phyloP scores from a whole-genome alignment of 495 filamentous ascomycete genomes.

The Neurospora sp. region DNA sequence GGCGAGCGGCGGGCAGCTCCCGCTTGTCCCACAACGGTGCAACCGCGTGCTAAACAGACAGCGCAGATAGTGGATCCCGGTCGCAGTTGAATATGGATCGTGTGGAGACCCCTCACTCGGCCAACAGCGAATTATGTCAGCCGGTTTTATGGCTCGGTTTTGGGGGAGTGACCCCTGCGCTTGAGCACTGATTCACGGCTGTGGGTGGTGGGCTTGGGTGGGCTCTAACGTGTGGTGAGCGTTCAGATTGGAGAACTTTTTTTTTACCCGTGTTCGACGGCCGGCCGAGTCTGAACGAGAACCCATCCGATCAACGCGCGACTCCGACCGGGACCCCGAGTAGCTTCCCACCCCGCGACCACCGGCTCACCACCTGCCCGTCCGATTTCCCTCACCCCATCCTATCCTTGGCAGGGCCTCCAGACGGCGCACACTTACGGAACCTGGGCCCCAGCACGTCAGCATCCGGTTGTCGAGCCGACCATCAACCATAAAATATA shows the following conservation, averaged over 20 bases:
- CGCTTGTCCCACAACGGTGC: not conserved
- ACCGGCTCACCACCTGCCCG: not conserved
- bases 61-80: not conserved
- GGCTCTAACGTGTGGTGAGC: slow-evolving; percentile 3
- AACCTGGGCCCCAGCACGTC: not conserved
- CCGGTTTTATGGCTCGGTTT: slow-evolving; percentile 4
- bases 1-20: not conserved
- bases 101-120: not conserved
- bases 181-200: not conserved
- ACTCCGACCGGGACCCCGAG: not conserved
- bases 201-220: not conserved
- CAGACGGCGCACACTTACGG: not conserved
- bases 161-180: slow-evolving; percentile 14
- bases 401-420: not conserved
- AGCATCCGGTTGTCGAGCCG: not conserved
- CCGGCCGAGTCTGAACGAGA: slow-evolving; percentile 1
- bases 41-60: not conserved
- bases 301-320: not conserved
- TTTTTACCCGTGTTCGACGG: slow-evolving; percentile 18
- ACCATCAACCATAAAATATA: not conserved
- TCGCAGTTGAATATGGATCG: not conserved
- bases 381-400: slow-evolving; percentile 3
- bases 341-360: not conserved
- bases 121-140: slow-evolving; percentile 13
- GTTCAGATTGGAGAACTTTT: slow-evolving; percentile 24